phyloP scores from a whole-genome alignment of 2,329 filamentous ascomycete species.

The Sporothrix brasiliensis region DNA sequence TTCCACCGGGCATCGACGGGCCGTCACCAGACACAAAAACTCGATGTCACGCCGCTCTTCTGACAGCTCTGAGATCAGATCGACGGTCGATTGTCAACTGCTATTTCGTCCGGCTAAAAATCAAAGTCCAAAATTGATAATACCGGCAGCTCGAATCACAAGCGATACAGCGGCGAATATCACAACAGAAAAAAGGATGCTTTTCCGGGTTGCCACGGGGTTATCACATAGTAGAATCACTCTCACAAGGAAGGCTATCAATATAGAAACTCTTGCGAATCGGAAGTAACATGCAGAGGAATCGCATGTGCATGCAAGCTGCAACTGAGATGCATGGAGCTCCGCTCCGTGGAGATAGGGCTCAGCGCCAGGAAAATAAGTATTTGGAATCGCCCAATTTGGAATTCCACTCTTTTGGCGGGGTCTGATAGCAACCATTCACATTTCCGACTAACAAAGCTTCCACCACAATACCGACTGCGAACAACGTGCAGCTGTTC shows the following conservation, averaged over 20 bases:
- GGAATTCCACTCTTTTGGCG: constrained; percentile 16
- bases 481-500: too few relatives aligned
- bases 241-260: neutral
- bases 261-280: neutral
- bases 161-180: neutral
- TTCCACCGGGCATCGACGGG: neutral
- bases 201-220: neutral
- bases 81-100: neutral
- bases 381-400: constrained; percentile 30
- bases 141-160: neutral
- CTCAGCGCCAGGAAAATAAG: neutral
- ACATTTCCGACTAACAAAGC: neutral
- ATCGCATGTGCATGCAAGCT: neutral
- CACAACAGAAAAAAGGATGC: neutral
- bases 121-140: too few relatives aligned
- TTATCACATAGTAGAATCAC: neutral
- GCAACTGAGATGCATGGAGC: too few relatives aligned
- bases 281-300: neutral
- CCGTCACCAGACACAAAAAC: neutral
- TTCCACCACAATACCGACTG: neutral
- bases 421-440: neutral
- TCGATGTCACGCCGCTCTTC: neutral
- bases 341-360: constrained; percentile 6
- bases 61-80: too few relatives aligned
- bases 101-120: neutral